A percentile compares a stretch with the other conserved stretches of the same genome.
phyloP scores from a whole-genome alignment of 352 stramenopile species.

The Phytophthora pistaciae region DNA sequence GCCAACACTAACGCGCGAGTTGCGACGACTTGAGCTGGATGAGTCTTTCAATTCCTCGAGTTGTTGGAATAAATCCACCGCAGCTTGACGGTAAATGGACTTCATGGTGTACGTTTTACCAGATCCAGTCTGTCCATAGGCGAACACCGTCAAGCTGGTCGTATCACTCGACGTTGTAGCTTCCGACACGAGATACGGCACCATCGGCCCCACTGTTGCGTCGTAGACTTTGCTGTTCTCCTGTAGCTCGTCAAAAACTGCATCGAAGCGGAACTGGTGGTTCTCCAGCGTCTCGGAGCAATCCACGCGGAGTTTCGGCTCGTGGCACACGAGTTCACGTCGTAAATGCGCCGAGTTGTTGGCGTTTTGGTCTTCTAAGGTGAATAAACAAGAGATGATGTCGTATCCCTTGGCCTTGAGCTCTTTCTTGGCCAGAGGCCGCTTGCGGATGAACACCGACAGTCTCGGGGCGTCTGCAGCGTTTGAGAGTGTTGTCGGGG shows the following conservation, averaged over 20 bases:
- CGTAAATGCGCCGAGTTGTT: constrained; percentile 21
- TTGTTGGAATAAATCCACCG: constrained; percentile 65
- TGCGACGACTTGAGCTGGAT: constrained; percentile 8
- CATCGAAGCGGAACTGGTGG: constrained; percentile 79
- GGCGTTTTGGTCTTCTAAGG: constrained; percentile 8
- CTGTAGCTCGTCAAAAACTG: constrained; percentile 93
- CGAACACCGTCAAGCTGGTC: constrained; percentile 93
- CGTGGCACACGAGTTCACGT: constrained; percentile 71
- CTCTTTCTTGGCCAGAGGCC: constrained; percentile 73
- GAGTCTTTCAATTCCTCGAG: constrained; percentile 30
- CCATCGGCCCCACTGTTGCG: constrained; percentile 59
- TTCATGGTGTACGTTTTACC: constrained; percentile 97
- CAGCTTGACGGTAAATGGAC: constrained; percentile 71
- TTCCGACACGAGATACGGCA: constrained; percentile 53
- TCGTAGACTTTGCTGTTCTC: constrained; percentile 94
- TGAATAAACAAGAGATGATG: constrained; percentile 61
- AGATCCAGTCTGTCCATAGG: constrained; percentile 97
- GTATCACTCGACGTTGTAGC: constrained; percentile 27
- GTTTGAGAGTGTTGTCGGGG: constrained; percentile 13
- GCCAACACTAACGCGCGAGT: constrained; percentile 66
- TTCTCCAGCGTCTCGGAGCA: constrained; percentile 76
- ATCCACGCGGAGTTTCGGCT: constrained; percentile 79
- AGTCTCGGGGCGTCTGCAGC: constrained; percentile 39
- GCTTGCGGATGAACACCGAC: constrained; percentile 77
- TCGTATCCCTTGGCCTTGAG: constrained; percentile 76